Evolutionary conservation across 169 alveolate species (phyloP).

Genomic region (Plasmodium coatneyi): DNA sequence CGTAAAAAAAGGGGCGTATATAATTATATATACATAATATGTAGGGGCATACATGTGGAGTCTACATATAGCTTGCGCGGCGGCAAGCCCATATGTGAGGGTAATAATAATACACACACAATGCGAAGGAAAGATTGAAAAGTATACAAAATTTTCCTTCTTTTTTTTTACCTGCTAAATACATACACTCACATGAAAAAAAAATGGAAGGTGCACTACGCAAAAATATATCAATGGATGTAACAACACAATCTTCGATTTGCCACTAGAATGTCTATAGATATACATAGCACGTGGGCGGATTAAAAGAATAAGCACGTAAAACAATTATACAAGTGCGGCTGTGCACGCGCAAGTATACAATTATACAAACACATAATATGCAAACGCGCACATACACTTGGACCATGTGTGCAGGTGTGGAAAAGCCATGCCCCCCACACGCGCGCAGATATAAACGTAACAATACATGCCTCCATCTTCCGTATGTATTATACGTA

Average conservation of each 20-base stretch:
- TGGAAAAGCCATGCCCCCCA: not conserved
- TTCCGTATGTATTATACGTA: conserved; percentile 2
- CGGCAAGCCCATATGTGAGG: not conserved
- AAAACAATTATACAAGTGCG: conserved; percentile 5
- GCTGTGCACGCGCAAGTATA: not conserved
- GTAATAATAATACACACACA: not conserved
- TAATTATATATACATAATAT: not conserved
- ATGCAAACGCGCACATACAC: not conserved
- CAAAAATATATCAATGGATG: conserved; percentile 16
- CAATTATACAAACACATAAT: not conserved
- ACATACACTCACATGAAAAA: not conserved
- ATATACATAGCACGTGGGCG: conserved; percentile 28
- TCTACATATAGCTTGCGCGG: not conserved
- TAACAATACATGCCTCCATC: not conserved
- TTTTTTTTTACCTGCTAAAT: not conserved
- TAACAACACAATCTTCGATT: conserved; percentile 21
- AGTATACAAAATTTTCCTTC: not conserved
- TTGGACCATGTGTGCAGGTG: not conserved
- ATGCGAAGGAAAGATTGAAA: conserved; percentile 17
- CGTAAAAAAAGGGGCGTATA: not conserved
- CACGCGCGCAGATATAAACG: not conserved
- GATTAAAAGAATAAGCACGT: conserved; percentile 21
- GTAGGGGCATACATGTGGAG: not conserved
- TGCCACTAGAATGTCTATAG: conserved; percentile 7
- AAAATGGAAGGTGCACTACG: not conserved